phyloP scores from a whole-genome alignment of 73 alveolate genomes.

The Paramecium tetraurelia region DNA sequence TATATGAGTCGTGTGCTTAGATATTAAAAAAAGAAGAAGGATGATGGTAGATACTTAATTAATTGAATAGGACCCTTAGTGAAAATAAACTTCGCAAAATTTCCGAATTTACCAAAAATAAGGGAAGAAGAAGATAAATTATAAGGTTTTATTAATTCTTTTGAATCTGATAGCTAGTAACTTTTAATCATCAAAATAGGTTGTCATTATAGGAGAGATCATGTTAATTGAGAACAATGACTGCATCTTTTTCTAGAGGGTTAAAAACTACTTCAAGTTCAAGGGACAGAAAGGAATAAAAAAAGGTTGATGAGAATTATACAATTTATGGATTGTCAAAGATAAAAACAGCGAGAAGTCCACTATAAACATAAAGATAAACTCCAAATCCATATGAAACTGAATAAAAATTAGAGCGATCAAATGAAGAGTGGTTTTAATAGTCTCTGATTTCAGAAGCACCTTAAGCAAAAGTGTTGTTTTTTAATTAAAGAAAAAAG shows the following conservation, averaged over 20 bases:
- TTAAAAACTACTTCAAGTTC: neutral
- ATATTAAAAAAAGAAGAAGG: neutral
- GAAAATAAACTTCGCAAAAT: neutral
- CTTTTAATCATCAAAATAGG: neutral
- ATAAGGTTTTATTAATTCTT: neutral
- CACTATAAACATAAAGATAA: neutral
- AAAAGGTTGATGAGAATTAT: neutral
- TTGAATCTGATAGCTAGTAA: neutral
- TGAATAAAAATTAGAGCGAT: neutral
- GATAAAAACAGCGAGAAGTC: neutral
- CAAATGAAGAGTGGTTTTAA: neutral
- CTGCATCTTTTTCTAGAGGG: neutral
- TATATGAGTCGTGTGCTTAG: neutral
- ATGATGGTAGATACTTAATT: neutral
- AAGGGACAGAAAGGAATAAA: neutral
- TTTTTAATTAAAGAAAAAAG: neutral
- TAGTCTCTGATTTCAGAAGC: neutral
- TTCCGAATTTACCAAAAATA: constrained; percentile 1
- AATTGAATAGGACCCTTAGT: neutral
- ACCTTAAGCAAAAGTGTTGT: neutral
- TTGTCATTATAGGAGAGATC: neutral
- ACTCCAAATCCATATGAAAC: neutral
- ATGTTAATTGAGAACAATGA: neutral
- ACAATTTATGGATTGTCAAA: constrained; percentile 4
- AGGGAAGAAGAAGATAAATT: neutral